A percentile compares a stretch with the other conserved stretches of the same genome.
Evolutionary conservation across 2,329 filamentous ascomycete genomes (phyloP).

Genomic region (Scorias spongiosa): DNA sequence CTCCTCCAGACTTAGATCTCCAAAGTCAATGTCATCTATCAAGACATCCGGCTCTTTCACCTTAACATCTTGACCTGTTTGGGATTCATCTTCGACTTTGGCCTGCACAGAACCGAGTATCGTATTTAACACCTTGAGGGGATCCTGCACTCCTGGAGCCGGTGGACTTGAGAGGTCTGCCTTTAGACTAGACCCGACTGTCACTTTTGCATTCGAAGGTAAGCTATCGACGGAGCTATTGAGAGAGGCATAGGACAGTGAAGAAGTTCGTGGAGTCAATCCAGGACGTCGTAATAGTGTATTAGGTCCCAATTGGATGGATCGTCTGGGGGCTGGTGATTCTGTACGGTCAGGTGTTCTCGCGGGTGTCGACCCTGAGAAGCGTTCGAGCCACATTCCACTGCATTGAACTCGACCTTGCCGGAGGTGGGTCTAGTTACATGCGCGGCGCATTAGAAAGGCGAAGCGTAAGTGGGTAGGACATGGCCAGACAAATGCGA

Average conservation of each 20-base stretch:
- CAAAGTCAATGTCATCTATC: slow-evolving; percentile 59
- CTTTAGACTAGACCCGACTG: slow-evolving; percentile 54
- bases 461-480: too few relatives aligned
- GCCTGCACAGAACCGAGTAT: slow-evolving; percentile 34
- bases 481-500: too few relatives aligned
- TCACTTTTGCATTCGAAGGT: slow-evolving; percentile 45
- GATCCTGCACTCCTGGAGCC: slow-evolving; percentile 47
- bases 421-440: too few relatives aligned
- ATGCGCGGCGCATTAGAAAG: too few relatives aligned
- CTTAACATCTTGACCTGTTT: slow-evolving; percentile 9
- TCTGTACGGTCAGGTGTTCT: slow-evolving; percentile 51
- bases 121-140: slow-evolving; percentile 51
- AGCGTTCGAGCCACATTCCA: slow-evolving; percentile 78
- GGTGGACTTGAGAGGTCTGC: slow-evolving; percentile 36
- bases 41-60: slow-evolving; percentile 18
- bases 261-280: slow-evolving; percentile 57
- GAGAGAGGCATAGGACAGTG: slow-evolving; percentile 55
- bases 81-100: neutral
- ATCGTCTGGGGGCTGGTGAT: slow-evolving; percentile 55
- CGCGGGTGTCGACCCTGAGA: slow-evolving; percentile 52
- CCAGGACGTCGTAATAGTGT: slow-evolving; percentile 53
- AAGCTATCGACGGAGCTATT: slow-evolving; percentile 67
- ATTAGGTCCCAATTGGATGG: slow-evolving; percentile 53
- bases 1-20: slow-evolving; percentile 58
- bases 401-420: neutral